These are phyloP conservation scores for Calendula officinalis DNA, from an alignment of 129 eudicot species.

Conservation along the genomic window DNA sequence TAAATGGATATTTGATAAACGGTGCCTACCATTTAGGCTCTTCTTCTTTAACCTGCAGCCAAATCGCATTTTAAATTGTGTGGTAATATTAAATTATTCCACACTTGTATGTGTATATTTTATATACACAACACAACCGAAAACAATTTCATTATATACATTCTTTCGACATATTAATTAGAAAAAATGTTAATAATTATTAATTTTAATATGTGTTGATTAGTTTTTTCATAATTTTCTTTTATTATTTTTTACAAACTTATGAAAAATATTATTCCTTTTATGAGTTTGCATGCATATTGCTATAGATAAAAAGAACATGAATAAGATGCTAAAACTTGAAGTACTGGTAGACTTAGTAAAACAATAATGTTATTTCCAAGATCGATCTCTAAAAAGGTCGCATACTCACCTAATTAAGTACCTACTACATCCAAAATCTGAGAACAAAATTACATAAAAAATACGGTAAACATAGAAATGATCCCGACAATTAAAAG, in stretches of 20 bases:
- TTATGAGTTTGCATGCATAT: background rate
- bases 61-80: background rate
- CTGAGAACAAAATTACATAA: conserved; percentile 25
- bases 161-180: too few relatives aligned
- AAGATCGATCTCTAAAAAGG: background rate
- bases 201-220: too few relatives aligned
- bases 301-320: background rate
- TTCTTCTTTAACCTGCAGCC: background rate
- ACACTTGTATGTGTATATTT: background rate
- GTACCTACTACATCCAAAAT: conserved; percentile 18
- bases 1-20: background rate
- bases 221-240: too few relatives aligned
- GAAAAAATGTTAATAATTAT: too few relatives aligned
- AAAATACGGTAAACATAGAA: conserved; percentile 30
- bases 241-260: background rate
- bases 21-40: conserved; percentile 12
- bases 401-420: background rate
- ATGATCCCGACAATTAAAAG: conserved; percentile 20
- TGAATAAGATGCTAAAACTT: background rate
- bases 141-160: too few relatives aligned
- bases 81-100: background rate
- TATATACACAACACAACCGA: too few relatives aligned
- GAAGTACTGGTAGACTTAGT: conserved; percentile 3
- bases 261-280: background rate
- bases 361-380: conserved; percentile 19